Evolutionary conservation across 106 monocot genomes (phyloP), one percentile per base, ranked within the genome.

Genomic region (Agapanthus africanus): DNA sequence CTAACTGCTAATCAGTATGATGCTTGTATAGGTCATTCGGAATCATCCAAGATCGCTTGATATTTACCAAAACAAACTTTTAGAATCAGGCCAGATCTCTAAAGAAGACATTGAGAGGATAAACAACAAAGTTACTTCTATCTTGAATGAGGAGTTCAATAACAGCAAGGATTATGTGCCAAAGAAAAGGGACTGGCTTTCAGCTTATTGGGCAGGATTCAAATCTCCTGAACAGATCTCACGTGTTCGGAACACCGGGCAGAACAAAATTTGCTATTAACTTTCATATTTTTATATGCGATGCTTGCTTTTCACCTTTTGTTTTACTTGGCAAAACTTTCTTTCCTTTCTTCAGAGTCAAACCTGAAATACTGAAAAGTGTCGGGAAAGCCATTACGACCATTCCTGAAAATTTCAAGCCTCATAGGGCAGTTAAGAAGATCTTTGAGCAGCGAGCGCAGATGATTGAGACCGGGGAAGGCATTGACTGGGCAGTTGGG

Each of bases 191-290:
- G 91, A 97, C 44, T 97, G 95, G 95, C 86, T 97, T 27, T 92
- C 97, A 66, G 85, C 83, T 67, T 89, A 90, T 69, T 97, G 97
- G 97, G 27, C 86, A 57, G 97, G 92, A 57, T 97, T 97, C 63
- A 97, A 92, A 76, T 90, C 97, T 59, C 97, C 97, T 33, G 97
- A 97, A 40, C 97, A 97, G 70, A 97, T 92, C 39, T 97, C 97
- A 37, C 86, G 92, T 65, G 52, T 90, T 54, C 83, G 79, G 46
- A 97, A 97, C 67, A 97, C 97, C 47, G 97, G 97, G 97, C 87
- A 84, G 40, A 28, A 11, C 40, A 16, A 9, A 11, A 15, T 60
- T 35, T 63, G 3, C 54, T 69, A 10, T 28, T 72, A 5, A 54
- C 46, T 65, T 60, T 49, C 61, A 61, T 16, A 11, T n/a, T n/a